Base-by-base conservation (phyloP, 1,284 basidiomycete genomes). In the Cutaneotrichosporon cavernicola region DNA sequence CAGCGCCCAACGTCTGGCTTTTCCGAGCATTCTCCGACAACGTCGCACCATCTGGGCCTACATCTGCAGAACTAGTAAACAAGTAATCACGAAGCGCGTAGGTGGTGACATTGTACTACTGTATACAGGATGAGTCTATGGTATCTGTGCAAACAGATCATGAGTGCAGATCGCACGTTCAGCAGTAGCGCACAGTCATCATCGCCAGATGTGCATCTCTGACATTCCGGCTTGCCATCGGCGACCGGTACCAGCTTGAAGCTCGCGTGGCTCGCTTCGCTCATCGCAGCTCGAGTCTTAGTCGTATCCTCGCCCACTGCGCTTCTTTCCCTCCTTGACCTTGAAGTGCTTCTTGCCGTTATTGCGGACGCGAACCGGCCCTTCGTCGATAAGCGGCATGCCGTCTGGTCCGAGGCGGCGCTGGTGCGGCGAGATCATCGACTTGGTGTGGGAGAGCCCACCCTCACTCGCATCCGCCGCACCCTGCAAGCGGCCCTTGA, bases 261-360 rank as follows among this genome's bases (percentile, higher is more conserved):
- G 34, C 34, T 36, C 34, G 34, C 34, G 16, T 43, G 40, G 16
- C 14, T 43, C 14, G 14, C 40, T 43, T 18, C 11, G 40, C 40
- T 18, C 16, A 43, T 16, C 16, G 50, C 47, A 21, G 16, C 47
- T n/a, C 30, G 26, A 30, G 14, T 22, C 5, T 64, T 73, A 79
- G 58, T 95, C 94, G 73, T 97, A 97, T 34, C 94, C 94, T 73
- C 87, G 89, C 31, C 94, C 94, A 73, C 90, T 92, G 70, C 94
- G 83, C 80, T 92, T 89, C 81, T 97, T 97, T 62, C 86, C 86
- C 62, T 84, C 91, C 88, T 81, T 85, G 73, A 88, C 90, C 82
- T 95, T 98, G 83, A 92, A 91, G 73, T 90, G 89, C 78, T 93
- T 95, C 84, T 97, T 97, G 22, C 86, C 84, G 51, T 82, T 83